phyloP scores from a whole-genome alignment of 768 basidiomycete genomes.

The Dendrothele bispora region DNA sequence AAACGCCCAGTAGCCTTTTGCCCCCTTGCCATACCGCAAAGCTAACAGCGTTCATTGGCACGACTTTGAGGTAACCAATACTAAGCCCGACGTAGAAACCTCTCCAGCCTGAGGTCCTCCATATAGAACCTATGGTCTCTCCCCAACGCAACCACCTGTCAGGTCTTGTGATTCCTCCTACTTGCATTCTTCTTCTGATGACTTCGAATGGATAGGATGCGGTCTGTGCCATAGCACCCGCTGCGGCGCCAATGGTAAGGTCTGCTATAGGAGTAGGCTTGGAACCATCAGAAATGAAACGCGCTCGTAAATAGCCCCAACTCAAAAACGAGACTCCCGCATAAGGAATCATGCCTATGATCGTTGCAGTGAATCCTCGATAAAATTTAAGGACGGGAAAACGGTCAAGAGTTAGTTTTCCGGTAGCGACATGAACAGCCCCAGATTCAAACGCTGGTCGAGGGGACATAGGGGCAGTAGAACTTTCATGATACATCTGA shows the following conservation, averaged over 20 bases:
- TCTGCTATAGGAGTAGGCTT: slow-evolving; percentile 57
- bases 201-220: slow-evolving; percentile 95
- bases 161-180: slow-evolving; percentile 80
- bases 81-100: slow-evolving; percentile 91
- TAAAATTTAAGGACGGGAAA: slow-evolving; percentile 90
- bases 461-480: slow-evolving; percentile 24
- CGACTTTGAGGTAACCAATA: slow-evolving; percentile 91
- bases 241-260: slow-evolving; percentile 80
- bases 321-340: slow-evolving; percentile 93
- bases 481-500: slow-evolving; percentile 71
- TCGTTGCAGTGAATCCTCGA: slow-evolving; percentile 92
- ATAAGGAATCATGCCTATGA: slow-evolving; percentile 92
- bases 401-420: slow-evolving; percentile 45
- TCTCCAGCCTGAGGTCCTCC: slow-evolving; percentile 67
- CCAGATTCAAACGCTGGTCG: slow-evolving; percentile 22
- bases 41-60: slow-evolving; percentile 95
- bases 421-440: slow-evolving; percentile 17
- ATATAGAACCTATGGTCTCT: slow-evolving; percentile 74
- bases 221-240: slow-evolving; percentile 86
- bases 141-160: slow-evolving; percentile 77
- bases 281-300: slow-evolving; percentile 49
- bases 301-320: slow-evolving; percentile 77
- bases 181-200: slow-evolving; percentile 85
- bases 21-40: slow-evolving; percentile 82
- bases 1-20: slow-evolving; percentile 27